A percentile compares a stretch with the other conserved stretches of the same genome.
These are phyloP conservation scores for Chrysosporium queenslandicum DNA, from an alignment of 2,329 filamentous ascomycete species.

Conservation along the genomic window DNA sequence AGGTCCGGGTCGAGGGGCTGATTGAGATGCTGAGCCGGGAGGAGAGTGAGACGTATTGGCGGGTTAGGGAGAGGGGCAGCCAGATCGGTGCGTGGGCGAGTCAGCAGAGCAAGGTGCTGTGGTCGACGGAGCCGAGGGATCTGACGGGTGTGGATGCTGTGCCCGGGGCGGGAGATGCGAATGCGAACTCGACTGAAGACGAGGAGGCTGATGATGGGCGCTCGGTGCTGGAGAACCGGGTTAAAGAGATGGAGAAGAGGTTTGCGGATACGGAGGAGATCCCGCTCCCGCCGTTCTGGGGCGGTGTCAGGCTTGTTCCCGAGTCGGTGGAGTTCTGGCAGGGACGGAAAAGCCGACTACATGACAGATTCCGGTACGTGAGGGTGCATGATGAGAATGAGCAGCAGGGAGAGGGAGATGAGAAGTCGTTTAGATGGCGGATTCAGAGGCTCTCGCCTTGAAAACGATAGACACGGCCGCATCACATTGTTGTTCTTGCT, in stretches of 20 bases:
- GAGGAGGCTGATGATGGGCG: slow-evolving; percentile 50
- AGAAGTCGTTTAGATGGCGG: slow-evolving; percentile 38
- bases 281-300: slow-evolving; percentile 90
- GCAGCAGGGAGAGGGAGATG: slow-evolving; percentile 54
- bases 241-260: slow-evolving; percentile 62
- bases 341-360: slow-evolving; percentile 75
- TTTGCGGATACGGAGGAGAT: slow-evolving; percentile 72
- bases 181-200: slow-evolving; percentile 16
- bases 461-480: slow-evolving; percentile 1
- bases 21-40: slow-evolving; percentile 56
- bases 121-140: slow-evolving; percentile 28
- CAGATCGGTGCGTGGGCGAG: slow-evolving; percentile 90
- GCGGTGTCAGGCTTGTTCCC: slow-evolving; percentile 74
- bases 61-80: slow-evolving; percentile 63
- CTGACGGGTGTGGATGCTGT: slow-evolving; percentile 17
- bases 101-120: slow-evolving; percentile 69
- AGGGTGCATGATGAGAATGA: slow-evolving; percentile 42
- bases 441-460: slow-evolving; percentile 35
- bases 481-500: not conserved
- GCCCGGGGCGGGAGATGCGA: slow-evolving; percentile 15
- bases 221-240: slow-evolving; percentile 63
- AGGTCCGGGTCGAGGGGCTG: slow-evolving; percentile 78
- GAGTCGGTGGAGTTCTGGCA: slow-evolving; percentile 93
- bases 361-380: slow-evolving; percentile 86
- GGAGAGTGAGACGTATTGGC: slow-evolving; percentile 61